Conservation (phyloP, 768 basidiomycete species). For the Suillus placidus region DNA sequence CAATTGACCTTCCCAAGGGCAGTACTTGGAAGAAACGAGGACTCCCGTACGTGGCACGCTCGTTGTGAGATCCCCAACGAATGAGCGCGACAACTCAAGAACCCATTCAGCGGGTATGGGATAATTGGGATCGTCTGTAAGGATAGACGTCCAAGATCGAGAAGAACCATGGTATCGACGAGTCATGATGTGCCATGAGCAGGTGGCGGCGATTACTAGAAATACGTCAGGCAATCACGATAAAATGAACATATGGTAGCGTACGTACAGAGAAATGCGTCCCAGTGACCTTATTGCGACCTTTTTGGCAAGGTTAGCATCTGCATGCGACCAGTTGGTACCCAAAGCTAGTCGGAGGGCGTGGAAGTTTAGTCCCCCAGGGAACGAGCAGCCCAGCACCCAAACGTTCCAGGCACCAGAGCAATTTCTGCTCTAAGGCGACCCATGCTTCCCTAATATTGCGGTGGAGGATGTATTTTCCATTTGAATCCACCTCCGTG, state of each 20-base stretch:
- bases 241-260: neutral
- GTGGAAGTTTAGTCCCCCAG: neutral
- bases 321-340: neutral
- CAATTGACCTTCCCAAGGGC: neutral
- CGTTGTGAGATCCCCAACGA: neutral
- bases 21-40: neutral
- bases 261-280: conserved; percentile 1
- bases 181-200: neutral
- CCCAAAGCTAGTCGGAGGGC: neutral
- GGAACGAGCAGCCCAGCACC: neutral
- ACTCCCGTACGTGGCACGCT: neutral
- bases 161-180: neutral
- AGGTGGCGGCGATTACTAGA: neutral
- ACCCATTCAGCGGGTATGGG: neutral
- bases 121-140: neutral
- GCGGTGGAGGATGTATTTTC: neutral
- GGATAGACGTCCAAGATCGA: neutral
- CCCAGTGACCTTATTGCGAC: neutral
- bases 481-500: neutral
- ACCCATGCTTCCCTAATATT: neutral
- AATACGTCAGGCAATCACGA: neutral
- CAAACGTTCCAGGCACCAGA: neutral
- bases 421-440: neutral
- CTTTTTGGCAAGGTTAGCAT: neutral
- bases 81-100: neutral